These are phyloP conservation scores for Nicotiana rustica DNA, from an alignment of 305 asterid species.

Conservation along the genomic window DNA sequence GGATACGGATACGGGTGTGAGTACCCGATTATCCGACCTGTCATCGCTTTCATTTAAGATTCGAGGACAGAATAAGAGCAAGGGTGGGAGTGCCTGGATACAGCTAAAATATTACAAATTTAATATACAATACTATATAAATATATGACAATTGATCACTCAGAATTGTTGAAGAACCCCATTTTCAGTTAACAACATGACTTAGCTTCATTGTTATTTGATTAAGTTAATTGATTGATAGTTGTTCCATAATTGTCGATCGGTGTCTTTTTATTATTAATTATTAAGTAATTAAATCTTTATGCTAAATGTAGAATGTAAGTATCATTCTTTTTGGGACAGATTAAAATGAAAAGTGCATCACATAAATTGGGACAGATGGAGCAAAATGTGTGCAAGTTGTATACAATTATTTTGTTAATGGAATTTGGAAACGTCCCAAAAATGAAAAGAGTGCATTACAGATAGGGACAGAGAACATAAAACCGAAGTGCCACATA, in stretches of 20 bases:
- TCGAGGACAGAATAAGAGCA: background rate
- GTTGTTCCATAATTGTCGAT: background rate
- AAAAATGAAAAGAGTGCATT: slow-evolving; percentile 12
- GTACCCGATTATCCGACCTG: background rate
- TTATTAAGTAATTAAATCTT: background rate
- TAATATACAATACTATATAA: too few relatives aligned
- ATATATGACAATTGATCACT: background rate
- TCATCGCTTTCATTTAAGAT: background rate
- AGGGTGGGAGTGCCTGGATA: background rate
- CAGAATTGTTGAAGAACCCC: background rate
- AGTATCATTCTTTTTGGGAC: too few relatives aligned
- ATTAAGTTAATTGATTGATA: background rate
- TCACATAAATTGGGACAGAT: too few relatives aligned
- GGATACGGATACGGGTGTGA: background rate
- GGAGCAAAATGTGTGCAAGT: background rate
- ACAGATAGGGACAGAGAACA: background rate
- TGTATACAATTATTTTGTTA: slow-evolving; percentile 8
- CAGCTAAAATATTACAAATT: background rate
- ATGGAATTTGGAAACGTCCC: background rate
- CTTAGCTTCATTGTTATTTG: background rate
- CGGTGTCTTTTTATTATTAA: background rate
- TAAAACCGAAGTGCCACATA: background rate
- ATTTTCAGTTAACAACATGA: background rate
- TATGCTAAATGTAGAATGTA: background rate
- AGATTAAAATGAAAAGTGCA: too few relatives aligned